Conservation (phyloP, 2,329 filamentous ascomycete genomes). For the Aspergillus pseudonomiae region DNA sequence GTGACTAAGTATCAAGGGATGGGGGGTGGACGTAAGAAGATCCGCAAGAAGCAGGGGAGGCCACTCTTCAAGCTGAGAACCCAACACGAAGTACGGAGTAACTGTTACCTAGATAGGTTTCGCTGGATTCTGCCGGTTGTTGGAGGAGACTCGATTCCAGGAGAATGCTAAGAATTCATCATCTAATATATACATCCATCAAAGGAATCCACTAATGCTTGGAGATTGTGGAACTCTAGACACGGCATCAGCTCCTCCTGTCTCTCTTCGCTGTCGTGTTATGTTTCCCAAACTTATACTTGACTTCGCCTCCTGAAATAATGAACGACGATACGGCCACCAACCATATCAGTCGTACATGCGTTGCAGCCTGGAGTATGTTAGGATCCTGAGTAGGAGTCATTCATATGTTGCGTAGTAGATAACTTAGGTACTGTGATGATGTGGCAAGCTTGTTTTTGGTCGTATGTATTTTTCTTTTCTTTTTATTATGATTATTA, state of each 20-base stretch:
- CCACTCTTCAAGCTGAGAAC: neutral
- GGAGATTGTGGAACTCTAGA: conserved; percentile 18
- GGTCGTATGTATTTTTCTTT: neutral
- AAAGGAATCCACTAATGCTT: conserved; percentile 1
- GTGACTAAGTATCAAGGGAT: neutral
- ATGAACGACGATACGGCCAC: conserved; percentile 16
- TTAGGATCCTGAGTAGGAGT: conserved; percentile 3
- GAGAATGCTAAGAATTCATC: neutral
- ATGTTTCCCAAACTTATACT: neutral
- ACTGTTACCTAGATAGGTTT: neutral
- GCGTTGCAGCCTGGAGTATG: neutral
- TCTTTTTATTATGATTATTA: neutral
- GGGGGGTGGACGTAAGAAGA: neutral
- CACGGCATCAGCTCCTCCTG: conserved; percentile 6
- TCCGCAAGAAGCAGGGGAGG: neutral
- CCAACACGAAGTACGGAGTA: neutral
- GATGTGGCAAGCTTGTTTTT: neutral
- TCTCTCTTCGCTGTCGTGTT: neutral
- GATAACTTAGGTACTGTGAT: neutral
- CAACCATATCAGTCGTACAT: conserved; percentile 21
- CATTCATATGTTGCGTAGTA: conserved; percentile 2
- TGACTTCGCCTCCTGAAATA: conserved; percentile 26
- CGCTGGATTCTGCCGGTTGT: neutral
- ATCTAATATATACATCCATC: neutral
- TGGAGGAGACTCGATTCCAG: neutral